These are phyloP conservation scores for Fusarium burgessii DNA, from an alignment of 2,329 filamentous ascomycete genomes.

Conservation along the genomic window DNA sequence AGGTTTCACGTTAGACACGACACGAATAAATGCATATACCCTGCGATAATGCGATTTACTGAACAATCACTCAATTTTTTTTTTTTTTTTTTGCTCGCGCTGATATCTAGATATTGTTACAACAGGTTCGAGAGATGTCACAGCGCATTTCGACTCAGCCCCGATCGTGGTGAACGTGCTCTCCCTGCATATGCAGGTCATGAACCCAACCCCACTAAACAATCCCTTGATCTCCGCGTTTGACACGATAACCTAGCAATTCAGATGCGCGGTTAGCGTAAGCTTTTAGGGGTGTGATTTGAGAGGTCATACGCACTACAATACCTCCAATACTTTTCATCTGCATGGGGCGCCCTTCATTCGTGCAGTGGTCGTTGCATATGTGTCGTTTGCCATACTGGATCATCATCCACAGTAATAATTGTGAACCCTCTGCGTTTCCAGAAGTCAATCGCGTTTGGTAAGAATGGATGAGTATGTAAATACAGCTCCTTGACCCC, in stretches of 20 bases:
- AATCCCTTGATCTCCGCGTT: background rate
- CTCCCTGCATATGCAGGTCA: background rate
- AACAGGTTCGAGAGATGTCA: background rate
- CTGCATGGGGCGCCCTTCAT: background rate
- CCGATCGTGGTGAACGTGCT: background rate
- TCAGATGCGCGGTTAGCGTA: background rate
- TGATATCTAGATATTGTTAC: background rate
- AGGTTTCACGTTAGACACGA: background rate
- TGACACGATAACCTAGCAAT: background rate
- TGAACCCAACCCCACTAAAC: background rate
- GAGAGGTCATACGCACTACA: background rate
- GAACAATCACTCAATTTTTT: no score
- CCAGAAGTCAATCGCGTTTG: constrained; percentile 45
- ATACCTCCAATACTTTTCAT: background rate
- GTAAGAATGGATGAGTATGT: constrained; percentile 48
- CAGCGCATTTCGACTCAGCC: background rate
- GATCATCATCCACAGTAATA: constrained; percentile 41
- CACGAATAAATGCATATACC: constrained; percentile 2
- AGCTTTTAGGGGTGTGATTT: background rate
- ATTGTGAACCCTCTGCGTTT: constrained; percentile 41
- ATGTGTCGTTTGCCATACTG: constrained; percentile 47
- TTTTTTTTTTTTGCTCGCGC: background rate
- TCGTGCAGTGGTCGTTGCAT: constrained; percentile 27
- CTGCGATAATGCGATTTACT: no score
- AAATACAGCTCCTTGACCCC: constrained; percentile 43